Evolutionary conservation across 257 asterid genomes (phyloP).

Genomic region (Ligustrum vulgare): DNA sequence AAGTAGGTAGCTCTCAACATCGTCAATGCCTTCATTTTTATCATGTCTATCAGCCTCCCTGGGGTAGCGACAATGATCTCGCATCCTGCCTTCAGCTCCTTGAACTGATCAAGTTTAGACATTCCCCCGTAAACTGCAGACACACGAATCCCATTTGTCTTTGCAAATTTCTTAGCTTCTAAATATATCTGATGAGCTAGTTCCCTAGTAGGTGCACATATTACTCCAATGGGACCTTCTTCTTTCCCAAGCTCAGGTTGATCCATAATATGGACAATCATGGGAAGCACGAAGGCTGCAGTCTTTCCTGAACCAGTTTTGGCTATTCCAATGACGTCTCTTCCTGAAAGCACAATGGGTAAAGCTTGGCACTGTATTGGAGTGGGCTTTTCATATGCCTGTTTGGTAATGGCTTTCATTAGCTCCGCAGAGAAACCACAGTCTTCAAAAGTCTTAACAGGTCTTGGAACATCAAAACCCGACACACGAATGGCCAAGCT

Average conservation of each 20-base stretch:
- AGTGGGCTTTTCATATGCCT: constrained; percentile 89
- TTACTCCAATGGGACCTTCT: constrained; percentile 97
- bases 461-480: constrained; percentile 94
- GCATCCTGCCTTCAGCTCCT: constrained; percentile 97
- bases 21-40: constrained; percentile 88
- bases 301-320: constrained; percentile 99
- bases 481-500: constrained; percentile 86
- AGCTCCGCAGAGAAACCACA: constrained; percentile 85
- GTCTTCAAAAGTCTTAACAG: constrained; percentile 78
- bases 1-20: constrained; percentile 84
- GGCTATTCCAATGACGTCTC: constrained; percentile 94
- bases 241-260: constrained; percentile 91
- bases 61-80: constrained; percentile 98
- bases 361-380: constrained; percentile 96
- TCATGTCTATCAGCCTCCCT: constrained; percentile 95
- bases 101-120: constrained; percentile 96
- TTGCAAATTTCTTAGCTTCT: constrained; percentile 94
- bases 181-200: constrained; percentile 91
- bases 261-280: constrained; percentile 95
- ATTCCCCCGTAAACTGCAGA: constrained; percentile 98
- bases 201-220: constrained; percentile 99
- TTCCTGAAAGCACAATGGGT: constrained; percentile 91
- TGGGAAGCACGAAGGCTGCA: constrained; percentile 92
- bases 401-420: constrained; percentile 84
- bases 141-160: constrained; percentile 79